These are phyloP conservation scores for Tarenaya hassleriana DNA, from an alignment of 345 rosid genomes.

Conservation along the genomic window DNA sequence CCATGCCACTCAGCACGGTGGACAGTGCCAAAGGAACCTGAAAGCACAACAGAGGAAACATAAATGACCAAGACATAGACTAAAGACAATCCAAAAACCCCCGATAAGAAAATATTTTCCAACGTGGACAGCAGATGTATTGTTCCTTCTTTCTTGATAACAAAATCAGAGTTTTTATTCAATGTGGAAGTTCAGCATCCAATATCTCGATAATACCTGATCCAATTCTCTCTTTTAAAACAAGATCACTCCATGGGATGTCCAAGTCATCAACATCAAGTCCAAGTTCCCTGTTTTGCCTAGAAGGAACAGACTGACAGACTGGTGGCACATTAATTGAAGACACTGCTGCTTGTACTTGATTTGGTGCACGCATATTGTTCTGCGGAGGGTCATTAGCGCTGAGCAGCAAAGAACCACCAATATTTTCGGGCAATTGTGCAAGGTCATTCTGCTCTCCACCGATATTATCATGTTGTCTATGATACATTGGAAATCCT, in stretches of 20 bases:
- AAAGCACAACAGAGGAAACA: slow-evolving; percentile 28
- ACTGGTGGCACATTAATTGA: slow-evolving; percentile 35
- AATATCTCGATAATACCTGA: slow-evolving; percentile 94
- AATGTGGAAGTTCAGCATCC: not conserved
- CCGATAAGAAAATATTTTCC: too few relatives aligned
- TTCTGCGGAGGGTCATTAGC: slow-evolving; percentile 40
- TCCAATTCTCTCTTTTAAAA: slow-evolving; percentile 87
- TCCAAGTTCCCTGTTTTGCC: slow-evolving; percentile 45
- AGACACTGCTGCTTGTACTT: slow-evolving; percentile 38
- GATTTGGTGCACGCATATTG: slow-evolving; percentile 32
- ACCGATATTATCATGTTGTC: slow-evolving; percentile 39
- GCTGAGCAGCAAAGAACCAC: slow-evolving; percentile 34
- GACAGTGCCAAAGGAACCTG: slow-evolving; percentile 99
- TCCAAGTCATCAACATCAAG: slow-evolving; percentile 83
- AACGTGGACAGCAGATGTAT: too few relatives aligned
- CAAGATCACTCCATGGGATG: slow-evolving; percentile 90
- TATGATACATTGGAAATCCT: slow-evolving; percentile 45
- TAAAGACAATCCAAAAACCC: too few relatives aligned
- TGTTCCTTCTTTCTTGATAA: too few relatives aligned
- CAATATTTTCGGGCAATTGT: slow-evolving; percentile 37
- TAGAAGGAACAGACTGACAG: slow-evolving; percentile 36
- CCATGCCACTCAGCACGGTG: slow-evolving; percentile 99
- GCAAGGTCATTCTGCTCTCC: slow-evolving; percentile 41
- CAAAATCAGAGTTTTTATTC: slow-evolving; percentile 5
- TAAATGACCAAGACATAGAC: slow-evolving; percentile 20